Evolutionary conservation across 2,329 filamentous ascomycete genomes (phyloP), one percentile per base, ranked within the genome.

Genomic region (Colletotrichum agaves): DNA sequence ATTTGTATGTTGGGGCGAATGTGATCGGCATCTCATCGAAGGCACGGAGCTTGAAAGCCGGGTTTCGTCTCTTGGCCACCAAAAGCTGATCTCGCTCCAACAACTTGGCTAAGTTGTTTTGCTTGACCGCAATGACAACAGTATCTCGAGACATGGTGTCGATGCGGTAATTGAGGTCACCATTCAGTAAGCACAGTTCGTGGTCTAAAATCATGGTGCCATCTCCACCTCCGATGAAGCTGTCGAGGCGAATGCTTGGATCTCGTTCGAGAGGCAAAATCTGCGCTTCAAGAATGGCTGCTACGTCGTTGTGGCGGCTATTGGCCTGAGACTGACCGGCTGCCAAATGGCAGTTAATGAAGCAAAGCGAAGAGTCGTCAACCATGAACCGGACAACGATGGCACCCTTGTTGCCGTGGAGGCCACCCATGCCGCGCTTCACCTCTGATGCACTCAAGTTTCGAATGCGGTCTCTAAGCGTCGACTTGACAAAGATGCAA

Each of bases 1-100:
- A 99, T 78, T 99, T 99, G 84, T 99, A 99, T 0, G 96, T 99
- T 0, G 96, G 96, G 7, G 93, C 91, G 77, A 99, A 99, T 0
- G 89, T 91, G 74, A 99, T 98, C 1, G 92, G 92, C 62, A 91
- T 85, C 79, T 99, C 96, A n/a, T 91, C 90, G 78, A 99, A 98
- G 0, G 93, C 91, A 19, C 94, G 90, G 5, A 99, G 86, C 31
- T 93, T 88, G 81, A 98, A 98, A 0, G 90, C 92, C 0, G 95
- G 94, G 73, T 98, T 98, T 73, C 93, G 93, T 58, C 94, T 92
- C 63, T 92, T 89, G 12, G 94, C 95, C 0, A 97, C 91, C 2
- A 98, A 88, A 5, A 99, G 85, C 77, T 99, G 96, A 75, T 99
- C 96, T 55, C 96, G 90, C 65, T 98, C 95, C 0, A 99, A 89